A percentile compares a stretch with the other conserved stretches of the same genome.
Conservation (phyloP, 805 yeast species). For the Torulaspora indica region DNA sequence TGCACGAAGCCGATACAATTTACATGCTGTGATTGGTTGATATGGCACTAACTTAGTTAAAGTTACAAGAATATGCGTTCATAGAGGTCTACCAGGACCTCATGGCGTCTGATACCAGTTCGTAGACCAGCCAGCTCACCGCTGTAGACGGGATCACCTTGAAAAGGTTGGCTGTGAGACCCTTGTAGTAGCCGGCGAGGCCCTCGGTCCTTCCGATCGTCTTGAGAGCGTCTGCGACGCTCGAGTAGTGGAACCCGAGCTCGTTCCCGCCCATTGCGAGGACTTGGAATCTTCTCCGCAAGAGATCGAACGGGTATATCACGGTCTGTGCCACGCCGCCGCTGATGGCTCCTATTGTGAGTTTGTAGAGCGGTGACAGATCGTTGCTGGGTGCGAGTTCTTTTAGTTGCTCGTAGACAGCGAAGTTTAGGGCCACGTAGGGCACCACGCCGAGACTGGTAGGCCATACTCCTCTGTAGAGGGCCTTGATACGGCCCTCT, state of each 20-base stretch:
- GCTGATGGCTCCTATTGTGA: constrained; percentile 75
- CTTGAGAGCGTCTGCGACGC: constrained; percentile 67
- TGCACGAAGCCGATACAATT: not conserved
- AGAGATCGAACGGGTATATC: constrained; percentile 86
- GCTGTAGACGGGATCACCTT: constrained; percentile 96
- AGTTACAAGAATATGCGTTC: not conserved
- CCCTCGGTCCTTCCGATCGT: constrained; percentile 75
- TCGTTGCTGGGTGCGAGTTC: constrained; percentile 43
- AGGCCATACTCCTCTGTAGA: constrained; percentile 85
- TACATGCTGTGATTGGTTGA: constrained; percentile 3
- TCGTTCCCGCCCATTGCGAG: constrained; percentile 67
- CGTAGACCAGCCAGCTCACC: constrained; percentile 85
- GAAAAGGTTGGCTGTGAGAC: constrained; percentile 73
- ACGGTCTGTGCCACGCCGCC: constrained; percentile 88
- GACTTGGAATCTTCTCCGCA: constrained; percentile 88
- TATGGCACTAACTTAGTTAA: not conserved
- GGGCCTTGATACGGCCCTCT: constrained; percentile 78
- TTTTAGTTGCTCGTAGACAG: constrained; percentile 78
- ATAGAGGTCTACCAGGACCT: constrained; percentile 3
- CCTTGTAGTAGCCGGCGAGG: constrained; percentile 62
- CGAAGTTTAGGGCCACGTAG: constrained; percentile 87
- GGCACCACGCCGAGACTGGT: constrained; percentile 94
- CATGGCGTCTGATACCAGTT: constrained; percentile 52
- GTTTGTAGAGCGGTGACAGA: constrained; percentile 44
- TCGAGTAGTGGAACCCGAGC: constrained; percentile 76